Percentiles rank a stretch among this genome's conserved stretches.
Conservation (phyloP, 78 protist genomes). For the Creolimax fragrantissima region DNA sequence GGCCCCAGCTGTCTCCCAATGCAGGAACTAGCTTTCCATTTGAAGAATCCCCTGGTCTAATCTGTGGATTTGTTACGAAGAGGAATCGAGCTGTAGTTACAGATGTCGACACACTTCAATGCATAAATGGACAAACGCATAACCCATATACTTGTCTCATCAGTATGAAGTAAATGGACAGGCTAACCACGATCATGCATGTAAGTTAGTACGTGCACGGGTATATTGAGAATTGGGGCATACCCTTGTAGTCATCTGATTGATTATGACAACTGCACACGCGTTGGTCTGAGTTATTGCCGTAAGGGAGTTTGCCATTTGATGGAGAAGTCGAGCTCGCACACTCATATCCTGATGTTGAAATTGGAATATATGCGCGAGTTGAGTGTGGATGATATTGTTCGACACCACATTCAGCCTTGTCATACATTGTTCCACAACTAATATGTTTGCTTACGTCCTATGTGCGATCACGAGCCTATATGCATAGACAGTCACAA, state of each 20-base stretch:
- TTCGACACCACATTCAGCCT: no score
- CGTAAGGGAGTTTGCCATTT: not conserved
- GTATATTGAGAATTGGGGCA: not conserved
- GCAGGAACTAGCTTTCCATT: slow-evolving; percentile 52
- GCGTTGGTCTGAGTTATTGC: not conserved
- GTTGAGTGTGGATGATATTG: no score
- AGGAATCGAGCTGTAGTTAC: no score
- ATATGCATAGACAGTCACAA: not conserved
- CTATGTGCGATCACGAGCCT: no score
- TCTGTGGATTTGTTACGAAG: no score
- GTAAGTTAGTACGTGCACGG: not conserved
- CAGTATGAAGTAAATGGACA: not conserved
- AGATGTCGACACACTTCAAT: no score
- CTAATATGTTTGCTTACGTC: no score
- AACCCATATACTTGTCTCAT: no score
- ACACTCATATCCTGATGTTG: not conserved
- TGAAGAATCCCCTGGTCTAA: slow-evolving; percentile 24
- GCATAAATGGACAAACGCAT: no score
- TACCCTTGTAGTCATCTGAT: not conserved
- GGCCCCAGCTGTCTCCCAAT: slow-evolving; percentile 50
- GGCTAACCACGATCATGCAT: not conserved
- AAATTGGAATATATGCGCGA: no score
- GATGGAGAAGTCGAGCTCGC: not conserved
- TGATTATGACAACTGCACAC: not conserved
- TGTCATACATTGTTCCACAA: no score